Evolutionary conservation across 2,329 filamentous ascomycete species (phyloP), one percentile per base, ranked within the genome.

Genomic region (Phyllosticta ampelicida): DNA sequence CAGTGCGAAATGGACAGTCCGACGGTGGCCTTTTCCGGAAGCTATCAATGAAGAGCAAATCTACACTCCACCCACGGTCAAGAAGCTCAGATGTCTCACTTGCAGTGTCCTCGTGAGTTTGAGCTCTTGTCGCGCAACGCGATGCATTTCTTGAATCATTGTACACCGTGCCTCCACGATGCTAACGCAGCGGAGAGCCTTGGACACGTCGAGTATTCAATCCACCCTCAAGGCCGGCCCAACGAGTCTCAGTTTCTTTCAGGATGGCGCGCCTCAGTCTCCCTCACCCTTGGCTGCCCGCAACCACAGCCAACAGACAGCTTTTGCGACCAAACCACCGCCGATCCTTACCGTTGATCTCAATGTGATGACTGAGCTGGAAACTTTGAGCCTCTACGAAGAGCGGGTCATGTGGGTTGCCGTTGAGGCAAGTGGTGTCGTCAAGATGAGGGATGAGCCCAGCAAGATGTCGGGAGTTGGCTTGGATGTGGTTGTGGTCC

Each of bases 401-500:
- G 57, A 59, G 29, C 29, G 68, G 59, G 62, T 68, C 1, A 60
- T 71, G 21, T 66, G 64, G 61, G 61, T 70, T n/a, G 64, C 67
- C 11, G 60, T 72, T 4, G 68, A 71, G 51, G 59, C 69, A 5
- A 65, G 68, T 51, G 68, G 67, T 10, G 62, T 64, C 10, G 53
- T 59, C 8, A 55, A 48, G 53, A 56, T 67, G 4, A 62, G 62
- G 5, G 60, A 57, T 16, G 13, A 57, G 23, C 61, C 66, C 44
- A 44, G 16, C 16, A 44, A n/a, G 36, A n/a, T n/a, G 36, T n/a
- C 13, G 16, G 50, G 30, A 51, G 55, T 18, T 6, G 55, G 55
- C 51, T 36, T 73, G 18, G 70, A 73, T 61, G 59, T 73, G 4
- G 61, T 71, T 5, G 64, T 73, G 20, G 60, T 74, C 19, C 61